Percentiles rank a stretch among this genome's conserved stretches.
These are phyloP conservation scores for Pharnaceum exiguum DNA, from an alignment of 148 eudicot genomes.

Conservation along the genomic window DNA sequence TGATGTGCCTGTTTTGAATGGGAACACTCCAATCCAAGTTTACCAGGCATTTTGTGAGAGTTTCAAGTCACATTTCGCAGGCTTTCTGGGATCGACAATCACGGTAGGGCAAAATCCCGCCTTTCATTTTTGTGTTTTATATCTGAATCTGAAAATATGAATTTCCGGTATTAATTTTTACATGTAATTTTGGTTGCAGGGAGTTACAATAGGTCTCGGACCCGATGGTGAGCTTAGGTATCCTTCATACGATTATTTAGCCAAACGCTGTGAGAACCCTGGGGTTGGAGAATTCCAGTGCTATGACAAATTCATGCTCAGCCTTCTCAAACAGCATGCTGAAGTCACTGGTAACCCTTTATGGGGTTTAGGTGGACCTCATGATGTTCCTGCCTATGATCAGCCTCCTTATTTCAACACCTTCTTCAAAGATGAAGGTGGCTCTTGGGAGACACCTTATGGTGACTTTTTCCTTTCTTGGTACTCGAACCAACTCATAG, in stretches of 20 bases:
- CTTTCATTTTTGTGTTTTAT: too few relatives aligned
- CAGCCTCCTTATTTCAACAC: conserved; percentile 36
- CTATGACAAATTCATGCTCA: conserved; percentile 69
- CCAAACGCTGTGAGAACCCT: conserved; percentile 6
- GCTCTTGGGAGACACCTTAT: conserved; percentile 78
- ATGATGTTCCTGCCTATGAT: conserved; percentile 62
- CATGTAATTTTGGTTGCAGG: conserved; percentile 30
- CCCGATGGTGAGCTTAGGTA: conserved; percentile 89
- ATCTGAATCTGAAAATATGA: neutral
- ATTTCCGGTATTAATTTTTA: neutral
- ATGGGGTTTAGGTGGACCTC: conserved; percentile 92
- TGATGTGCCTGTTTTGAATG: conserved; percentile 66
- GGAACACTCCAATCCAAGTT: conserved; percentile 62
- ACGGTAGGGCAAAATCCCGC: conserved; percentile 36
- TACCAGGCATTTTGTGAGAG: conserved; percentile 65
- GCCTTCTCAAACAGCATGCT: conserved; percentile 58
- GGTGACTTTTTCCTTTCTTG: conserved; percentile 87
- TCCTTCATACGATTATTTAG: conserved; percentile 46
- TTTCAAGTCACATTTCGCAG: conserved; percentile 56
- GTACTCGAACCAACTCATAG: conserved; percentile 69
- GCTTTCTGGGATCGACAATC: conserved; percentile 77
- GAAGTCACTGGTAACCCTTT: conserved; percentile 53
- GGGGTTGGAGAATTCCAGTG: conserved; percentile 92
- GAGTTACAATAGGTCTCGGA: conserved; percentile 71
- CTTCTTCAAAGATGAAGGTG: conserved; percentile 65